Evolutionary conservation across 176 grass and related monocot species (phyloP).

Genomic region (Lolium rigidum): DNA sequence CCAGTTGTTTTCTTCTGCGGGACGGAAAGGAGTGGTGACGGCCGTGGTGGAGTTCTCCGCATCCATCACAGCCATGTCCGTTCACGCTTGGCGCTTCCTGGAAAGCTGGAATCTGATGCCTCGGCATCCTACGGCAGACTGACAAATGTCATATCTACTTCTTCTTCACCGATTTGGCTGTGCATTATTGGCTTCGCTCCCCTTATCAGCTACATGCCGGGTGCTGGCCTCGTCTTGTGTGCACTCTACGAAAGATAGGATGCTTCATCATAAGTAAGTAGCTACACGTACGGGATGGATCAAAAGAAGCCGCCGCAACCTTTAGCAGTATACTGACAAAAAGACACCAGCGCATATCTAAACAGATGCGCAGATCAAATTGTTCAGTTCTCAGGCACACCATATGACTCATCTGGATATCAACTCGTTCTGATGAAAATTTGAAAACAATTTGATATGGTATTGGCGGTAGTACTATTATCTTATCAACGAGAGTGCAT

Average conservation of each 20-base stretch:
- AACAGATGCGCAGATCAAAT: not conserved
- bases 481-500: no score
- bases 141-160: not conserved
- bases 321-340: conserved; percentile 2
- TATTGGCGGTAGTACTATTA: no score
- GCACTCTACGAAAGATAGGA: not conserved
- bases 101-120: conserved; percentile 34
- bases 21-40: conserved; percentile 2
- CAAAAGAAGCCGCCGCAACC: not conserved
- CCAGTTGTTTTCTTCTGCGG: not conserved
- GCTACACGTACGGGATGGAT: not conserved
- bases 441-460: no score
- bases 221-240: not conserved
- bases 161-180: not conserved
- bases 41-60: not conserved
- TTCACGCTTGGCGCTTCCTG: conserved; percentile 13
- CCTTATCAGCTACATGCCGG: not conserved
- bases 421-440: no score
- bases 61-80: not conserved
- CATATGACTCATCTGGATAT: no score
- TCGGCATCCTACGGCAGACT: not conserved
- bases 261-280: not conserved
- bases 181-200: not conserved
- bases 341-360: not conserved
- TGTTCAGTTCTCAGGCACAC: not conserved